Percentiles rank a stretch among this genome's conserved stretches.
Evolutionary conservation across 352 stramenopile genomes (phyloP).

Genomic region (Saprolegnia parasitica): DNA sequence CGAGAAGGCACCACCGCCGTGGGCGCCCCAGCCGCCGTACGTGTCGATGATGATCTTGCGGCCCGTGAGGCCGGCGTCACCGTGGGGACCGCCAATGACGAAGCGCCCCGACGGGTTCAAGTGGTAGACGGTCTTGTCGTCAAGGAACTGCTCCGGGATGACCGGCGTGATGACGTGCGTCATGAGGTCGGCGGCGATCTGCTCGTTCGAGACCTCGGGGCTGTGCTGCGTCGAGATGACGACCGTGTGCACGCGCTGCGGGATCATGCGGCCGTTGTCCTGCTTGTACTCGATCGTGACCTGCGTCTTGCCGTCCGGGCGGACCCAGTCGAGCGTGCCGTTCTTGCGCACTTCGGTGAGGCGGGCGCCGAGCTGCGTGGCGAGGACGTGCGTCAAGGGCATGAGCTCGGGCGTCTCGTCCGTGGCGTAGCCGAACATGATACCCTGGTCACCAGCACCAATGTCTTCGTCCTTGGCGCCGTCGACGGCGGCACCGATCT

Average conservation of each 20-base stretch:
- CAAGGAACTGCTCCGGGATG: conserved; percentile 98
- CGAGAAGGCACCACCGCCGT: conserved; percentile 98
- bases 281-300: conserved; percentile 98
- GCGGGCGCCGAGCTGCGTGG: conserved; percentile 93
- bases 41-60: conserved; percentile 99
- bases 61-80: conserved; percentile 97
- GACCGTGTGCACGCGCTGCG: conserved; percentile 97
- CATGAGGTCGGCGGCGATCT: conserved; percentile 97
- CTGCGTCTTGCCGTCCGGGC: conserved; percentile 99
- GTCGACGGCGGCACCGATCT: conserved; percentile 99
- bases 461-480: conserved; percentile 95
- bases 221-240: conserved; percentile 99
- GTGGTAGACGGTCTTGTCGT: conserved; percentile 99
- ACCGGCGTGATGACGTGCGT: conserved; percentile 99
- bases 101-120: conserved; percentile 99
- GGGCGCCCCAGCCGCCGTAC: conserved; percentile 98
- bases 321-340: conserved; percentile 97
- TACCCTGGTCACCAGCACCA: conserved; percentile 97
- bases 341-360: conserved; percentile 99
- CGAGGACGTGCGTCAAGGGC: conserved; percentile 97
- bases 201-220: conserved; percentile 97
- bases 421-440: conserved; percentile 86
- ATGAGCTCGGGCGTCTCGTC: conserved; percentile 85
- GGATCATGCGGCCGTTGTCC: conserved; percentile 92
- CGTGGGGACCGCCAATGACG: conserved; percentile 98